Conservation (phyloP, 192 early-diverging fungal genomes). For the Lunasporangiospora selenospora region DNA sequence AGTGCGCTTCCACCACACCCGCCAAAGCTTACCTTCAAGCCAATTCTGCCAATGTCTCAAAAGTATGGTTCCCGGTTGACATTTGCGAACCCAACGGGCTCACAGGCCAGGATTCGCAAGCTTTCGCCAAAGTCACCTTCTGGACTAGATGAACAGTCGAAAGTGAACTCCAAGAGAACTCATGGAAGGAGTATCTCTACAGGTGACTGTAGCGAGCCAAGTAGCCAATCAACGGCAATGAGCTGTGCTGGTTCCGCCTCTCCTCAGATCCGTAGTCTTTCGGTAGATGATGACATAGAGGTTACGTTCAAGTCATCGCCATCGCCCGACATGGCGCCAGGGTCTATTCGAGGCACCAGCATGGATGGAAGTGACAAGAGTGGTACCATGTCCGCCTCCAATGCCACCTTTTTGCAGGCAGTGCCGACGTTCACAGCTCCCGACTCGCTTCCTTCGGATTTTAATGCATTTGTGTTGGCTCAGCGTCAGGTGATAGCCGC, state of each 20-base stretch:
- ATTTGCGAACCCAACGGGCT: constrained; percentile 12
- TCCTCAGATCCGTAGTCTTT: too few species aligned
- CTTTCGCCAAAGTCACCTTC: constrained; percentile 27
- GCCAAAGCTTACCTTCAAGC: constrained; percentile 35
- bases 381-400: too few species aligned
- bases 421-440: constrained; percentile 21
- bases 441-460: constrained; percentile 28
- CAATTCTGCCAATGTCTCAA: constrained; percentile 44
- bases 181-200: too few species aligned
- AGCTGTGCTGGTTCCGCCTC: neutral
- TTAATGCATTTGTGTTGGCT: constrained; percentile 25
- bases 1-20: neutral
- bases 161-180: neutral
- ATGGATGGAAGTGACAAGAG: too few species aligned
- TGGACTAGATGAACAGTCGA: neutral
- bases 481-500: constrained; percentile 18
- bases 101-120: constrained; percentile 35
- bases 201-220: neutral
- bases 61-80: constrained; percentile 28
- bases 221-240: neutral
- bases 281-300: constrained; percentile 26
- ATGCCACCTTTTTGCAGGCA: constrained; percentile 19
- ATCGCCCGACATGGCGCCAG: constrained; percentile 18
- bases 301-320: constrained; percentile 31
- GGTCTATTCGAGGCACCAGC: too few species aligned